phyloP scores from a whole-genome alignment of 768 basidiomycete species.

The Gyrodon lividus region DNA sequence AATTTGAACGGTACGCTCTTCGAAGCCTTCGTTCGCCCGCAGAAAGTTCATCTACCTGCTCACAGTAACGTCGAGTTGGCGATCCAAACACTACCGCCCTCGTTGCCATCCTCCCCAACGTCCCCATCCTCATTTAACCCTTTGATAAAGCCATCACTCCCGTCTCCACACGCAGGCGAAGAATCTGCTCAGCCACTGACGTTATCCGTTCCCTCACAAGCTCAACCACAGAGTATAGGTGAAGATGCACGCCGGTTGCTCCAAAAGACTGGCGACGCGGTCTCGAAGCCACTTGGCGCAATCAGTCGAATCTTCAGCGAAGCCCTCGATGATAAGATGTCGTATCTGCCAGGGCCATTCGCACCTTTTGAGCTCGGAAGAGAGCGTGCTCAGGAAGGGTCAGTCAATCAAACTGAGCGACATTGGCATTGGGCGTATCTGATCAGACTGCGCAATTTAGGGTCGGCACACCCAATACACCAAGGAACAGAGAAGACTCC shows the following conservation, averaged over 20 bases:
- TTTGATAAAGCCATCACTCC: constrained; percentile 31
- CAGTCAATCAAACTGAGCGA: constrained; percentile 32
- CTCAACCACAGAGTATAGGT: constrained; percentile 28
- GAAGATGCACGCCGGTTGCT: constrained; percentile 82
- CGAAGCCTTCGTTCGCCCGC: background rate
- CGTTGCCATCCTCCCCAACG: constrained; percentile 31
- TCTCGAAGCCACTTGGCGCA: constrained; percentile 88
- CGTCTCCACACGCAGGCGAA: constrained; percentile 70
- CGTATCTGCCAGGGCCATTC: constrained; percentile 67
- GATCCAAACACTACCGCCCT: constrained; percentile 46
- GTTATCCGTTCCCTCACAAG: constrained; percentile 50
- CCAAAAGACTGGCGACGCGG: constrained; percentile 87
- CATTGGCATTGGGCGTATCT: constrained; percentile 42
- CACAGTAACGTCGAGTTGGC: constrained; percentile 58
- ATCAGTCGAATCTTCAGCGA: constrained; percentile 87
- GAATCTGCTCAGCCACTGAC: constrained; percentile 84
- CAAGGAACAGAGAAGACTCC: constrained; percentile 32
- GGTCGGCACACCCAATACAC: constrained; percentile 40
- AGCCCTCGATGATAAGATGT: constrained; percentile 69
- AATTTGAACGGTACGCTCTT: constrained; percentile 76
- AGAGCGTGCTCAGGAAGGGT: constrained; percentile 44
- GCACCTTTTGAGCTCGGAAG: constrained; percentile 64
- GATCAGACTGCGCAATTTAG: constrained; percentile 33
- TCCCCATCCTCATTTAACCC: constrained; percentile 39
- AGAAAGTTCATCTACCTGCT: constrained; percentile 6